phyloP scores from a whole-genome alignment of 2,329 filamentous ascomycete species.

The Sclerotinia borealis region DNA sequence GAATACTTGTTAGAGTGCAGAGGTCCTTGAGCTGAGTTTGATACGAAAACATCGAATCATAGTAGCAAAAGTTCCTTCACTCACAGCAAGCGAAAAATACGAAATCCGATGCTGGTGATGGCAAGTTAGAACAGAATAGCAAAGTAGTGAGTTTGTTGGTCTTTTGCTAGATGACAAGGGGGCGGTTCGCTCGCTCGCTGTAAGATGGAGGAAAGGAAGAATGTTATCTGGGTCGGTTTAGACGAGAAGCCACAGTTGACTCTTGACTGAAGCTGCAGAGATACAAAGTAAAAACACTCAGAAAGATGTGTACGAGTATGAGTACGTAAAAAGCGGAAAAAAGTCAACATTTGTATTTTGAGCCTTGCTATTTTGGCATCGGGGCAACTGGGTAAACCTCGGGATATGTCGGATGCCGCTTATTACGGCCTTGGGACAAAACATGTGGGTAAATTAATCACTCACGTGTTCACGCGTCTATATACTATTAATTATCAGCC shows the following conservation, averaged over 20 bases:
- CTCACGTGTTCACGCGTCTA: background rate
- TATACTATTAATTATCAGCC: too few relatives aligned
- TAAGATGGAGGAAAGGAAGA: background rate
- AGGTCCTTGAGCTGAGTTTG: too few relatives aligned
- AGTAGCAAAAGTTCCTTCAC: too few relatives aligned
- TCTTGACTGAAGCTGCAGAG: background rate
- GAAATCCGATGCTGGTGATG: background rate
- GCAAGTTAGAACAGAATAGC: background rate
- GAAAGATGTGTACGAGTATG: too few relatives aligned
- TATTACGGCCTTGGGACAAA: too few relatives aligned
- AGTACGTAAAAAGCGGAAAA: too few relatives aligned
- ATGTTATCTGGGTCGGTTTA: background rate
- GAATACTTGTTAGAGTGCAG: background rate
- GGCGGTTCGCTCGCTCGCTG: too few relatives aligned
- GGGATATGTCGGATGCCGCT: background rate
- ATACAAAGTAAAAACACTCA: background rate
- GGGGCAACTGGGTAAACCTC: background rate
- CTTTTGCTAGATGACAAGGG: background rate
- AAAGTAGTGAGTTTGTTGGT: background rate
- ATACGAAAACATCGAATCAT: background rate
- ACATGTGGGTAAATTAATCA: too few relatives aligned
- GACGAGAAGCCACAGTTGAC: background rate
- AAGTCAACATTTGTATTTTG: too few relatives aligned
- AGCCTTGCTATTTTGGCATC: background rate
- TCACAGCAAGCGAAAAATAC: background rate